phyloP scores from a whole-genome alignment of 768 basidiomycete species.

The Megacollybia marginata region DNA sequence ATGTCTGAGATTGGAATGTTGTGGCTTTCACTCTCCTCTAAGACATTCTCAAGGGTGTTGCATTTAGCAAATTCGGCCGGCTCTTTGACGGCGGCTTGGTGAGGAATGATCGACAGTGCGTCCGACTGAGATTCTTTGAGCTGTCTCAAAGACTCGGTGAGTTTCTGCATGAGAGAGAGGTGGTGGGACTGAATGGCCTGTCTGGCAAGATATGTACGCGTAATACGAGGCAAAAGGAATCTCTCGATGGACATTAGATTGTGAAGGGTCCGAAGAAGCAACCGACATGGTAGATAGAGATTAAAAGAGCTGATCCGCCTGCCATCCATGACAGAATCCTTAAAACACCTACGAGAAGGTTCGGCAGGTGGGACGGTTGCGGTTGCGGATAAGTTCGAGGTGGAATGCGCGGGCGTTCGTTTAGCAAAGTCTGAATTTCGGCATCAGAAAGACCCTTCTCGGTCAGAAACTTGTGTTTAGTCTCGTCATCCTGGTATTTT shows the following conservation, averaged over 20 bases:
- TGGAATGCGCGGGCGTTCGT: constrained; percentile 40
- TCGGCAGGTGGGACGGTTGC: constrained; percentile 63
- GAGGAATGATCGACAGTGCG: background rate
- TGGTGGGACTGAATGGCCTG: background rate
- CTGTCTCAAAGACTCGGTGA: background rate
- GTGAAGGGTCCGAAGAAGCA: background rate
- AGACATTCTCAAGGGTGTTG: background rate
- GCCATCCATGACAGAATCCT: constrained; percentile 37
- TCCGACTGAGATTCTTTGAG: background rate
- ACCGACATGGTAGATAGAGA: background rate
- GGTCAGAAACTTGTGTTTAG: background rate
- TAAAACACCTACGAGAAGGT: constrained; percentile 52
- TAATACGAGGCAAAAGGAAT: background rate
- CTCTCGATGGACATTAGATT: background rate
- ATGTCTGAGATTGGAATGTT: background rate
- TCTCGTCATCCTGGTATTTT: background rate
- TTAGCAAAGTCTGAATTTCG: background rate
- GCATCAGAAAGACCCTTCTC: background rate
- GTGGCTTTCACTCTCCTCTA: background rate
- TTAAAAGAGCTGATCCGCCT: background rate
- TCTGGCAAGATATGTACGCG: background rate
- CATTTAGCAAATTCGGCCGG: background rate
- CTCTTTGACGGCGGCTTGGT: background rate
- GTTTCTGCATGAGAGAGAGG: background rate
- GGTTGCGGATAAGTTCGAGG: constrained; percentile 68